phyloP scores from a whole-genome alignment of 768 basidiomycete species.

The Leccinum disarticulatum region DNA sequence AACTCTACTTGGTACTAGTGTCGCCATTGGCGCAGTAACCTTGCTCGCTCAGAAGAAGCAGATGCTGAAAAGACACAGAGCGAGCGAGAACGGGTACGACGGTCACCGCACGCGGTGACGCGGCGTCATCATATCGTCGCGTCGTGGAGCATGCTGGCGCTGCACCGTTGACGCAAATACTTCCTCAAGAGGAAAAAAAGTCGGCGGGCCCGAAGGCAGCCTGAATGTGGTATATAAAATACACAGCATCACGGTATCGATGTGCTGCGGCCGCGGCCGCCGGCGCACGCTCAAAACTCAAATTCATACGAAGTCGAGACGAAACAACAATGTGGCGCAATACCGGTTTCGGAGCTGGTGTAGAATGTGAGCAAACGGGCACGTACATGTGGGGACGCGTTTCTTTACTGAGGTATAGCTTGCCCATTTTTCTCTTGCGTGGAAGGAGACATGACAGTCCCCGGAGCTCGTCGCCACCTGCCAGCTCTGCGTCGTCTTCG shows the following conservation, averaged over 20 bases:
- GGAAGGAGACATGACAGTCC: conserved; percentile 64
- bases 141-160: too few relatives aligned
- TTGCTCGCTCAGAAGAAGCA: too few relatives aligned
- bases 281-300: background rate
- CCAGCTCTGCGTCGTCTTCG: conserved; percentile 32
- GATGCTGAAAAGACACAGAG: too few relatives aligned
- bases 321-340: conserved; percentile 55
- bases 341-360: conserved; percentile 57
- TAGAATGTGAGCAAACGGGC: conserved; percentile 34
- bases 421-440: conserved; percentile 57
- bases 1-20: too few relatives aligned
- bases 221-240: background rate
- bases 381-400: background rate
- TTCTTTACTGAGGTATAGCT: conserved; percentile 53
- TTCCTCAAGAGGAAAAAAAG: too few relatives aligned
- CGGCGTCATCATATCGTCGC: too few relatives aligned
- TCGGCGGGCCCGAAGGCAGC: too few relatives aligned
- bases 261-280: background rate
- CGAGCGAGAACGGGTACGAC: too few relatives aligned
- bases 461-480: conserved; percentile 65
- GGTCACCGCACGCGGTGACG: too few relatives aligned
- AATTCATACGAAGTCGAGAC: background rate
- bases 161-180: too few relatives aligned
- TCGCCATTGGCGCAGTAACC: too few relatives aligned
- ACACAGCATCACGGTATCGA: background rate